Conservation (phyloP, 176 grass and related monocot species). For the Oryza punctata region DNA sequence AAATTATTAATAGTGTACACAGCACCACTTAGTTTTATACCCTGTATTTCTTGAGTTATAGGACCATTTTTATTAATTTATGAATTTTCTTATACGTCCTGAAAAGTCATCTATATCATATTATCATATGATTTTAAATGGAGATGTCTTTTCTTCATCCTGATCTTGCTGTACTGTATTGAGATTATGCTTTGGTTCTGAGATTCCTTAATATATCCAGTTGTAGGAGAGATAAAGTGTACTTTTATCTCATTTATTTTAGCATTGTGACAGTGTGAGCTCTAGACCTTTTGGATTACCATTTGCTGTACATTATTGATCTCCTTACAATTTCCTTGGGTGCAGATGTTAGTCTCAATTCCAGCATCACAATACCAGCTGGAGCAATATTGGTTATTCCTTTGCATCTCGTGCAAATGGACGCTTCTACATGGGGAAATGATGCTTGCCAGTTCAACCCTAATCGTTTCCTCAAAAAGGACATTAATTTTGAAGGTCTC, state of each 20-base stretch:
- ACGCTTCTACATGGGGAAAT: constrained; percentile 75
- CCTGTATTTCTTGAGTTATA: constrained; percentile 3
- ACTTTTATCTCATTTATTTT: constrained; percentile 1
- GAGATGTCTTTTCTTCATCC: background rate
- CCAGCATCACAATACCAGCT: constrained; percentile 64
- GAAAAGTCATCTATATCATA: background rate
- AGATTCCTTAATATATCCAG: background rate
- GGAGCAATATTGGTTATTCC: constrained; percentile 76
- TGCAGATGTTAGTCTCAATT: constrained; percentile 71
- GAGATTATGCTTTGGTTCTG: constrained; percentile 11
- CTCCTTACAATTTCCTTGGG: constrained; percentile 26
- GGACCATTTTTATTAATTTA: background rate
- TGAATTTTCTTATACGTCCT: background rate
- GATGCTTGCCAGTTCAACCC: constrained; percentile 82
- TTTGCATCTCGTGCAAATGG: constrained; percentile 82
- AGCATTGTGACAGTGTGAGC: background rate
- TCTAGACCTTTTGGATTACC: background rate
- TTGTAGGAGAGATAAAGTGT: constrained; percentile 14
- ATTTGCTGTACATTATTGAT: constrained; percentile 12
- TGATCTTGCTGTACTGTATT: background rate
- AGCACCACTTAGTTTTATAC: background rate
- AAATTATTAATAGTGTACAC: background rate
- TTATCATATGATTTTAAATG: background rate
- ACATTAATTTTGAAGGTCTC: constrained; percentile 51
- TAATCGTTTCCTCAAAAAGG: constrained; percentile 60